Base-by-base conservation (phyloP, 108 stramenopile species). In the Parietichytrium sp. region DNA sequence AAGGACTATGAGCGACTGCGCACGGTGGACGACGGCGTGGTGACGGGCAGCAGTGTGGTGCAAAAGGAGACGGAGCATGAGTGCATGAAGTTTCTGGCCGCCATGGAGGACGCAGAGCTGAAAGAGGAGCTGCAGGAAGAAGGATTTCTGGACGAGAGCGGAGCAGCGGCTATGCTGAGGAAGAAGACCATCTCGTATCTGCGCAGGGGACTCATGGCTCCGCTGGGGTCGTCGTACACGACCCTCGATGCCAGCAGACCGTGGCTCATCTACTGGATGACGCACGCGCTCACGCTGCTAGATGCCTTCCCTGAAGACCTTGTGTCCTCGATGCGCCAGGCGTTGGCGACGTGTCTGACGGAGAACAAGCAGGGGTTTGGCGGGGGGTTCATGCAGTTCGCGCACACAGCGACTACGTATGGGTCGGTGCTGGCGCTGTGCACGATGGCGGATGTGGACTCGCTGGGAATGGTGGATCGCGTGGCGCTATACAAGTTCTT, bases 211-310 rank as follows among this genome's bases (percentile, higher is more conserved):
- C 78, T 92, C 25, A 3, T 42, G 1, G 52, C 31, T 3, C 36
- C 72, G 3, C 82, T 90, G 13, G 47, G 83, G 25, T 53, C 83
- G 42, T 87, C 92, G 47, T 97, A 94, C 84, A 88, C 93, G 4
- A 90, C 89, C 38, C 84, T 99, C 30, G 98, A 99, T 84, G 91
- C 97, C 30, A 93, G 93, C 83, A 94, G 96, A 45, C 94, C 97
- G 2, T 99, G 97, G 97, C 93, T 99, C 79, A 55, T 93, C 1
- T 98, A 97, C 82, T 98, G 96, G 98, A 94, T 93, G 49, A 54
- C 95, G 26, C 97, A 99, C 61, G 90, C 91, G 0, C 89, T 93
- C 54, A 95, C 97, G 84, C 87, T 99, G 49, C 85, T 97, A 55
- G 91, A 82, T 3, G 82, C 82, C 45, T 83, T 91, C n/a, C 89